phyloP scores from a whole-genome alignment of 768 basidiomycete species.

The Leccinum barrowsii region DNA sequence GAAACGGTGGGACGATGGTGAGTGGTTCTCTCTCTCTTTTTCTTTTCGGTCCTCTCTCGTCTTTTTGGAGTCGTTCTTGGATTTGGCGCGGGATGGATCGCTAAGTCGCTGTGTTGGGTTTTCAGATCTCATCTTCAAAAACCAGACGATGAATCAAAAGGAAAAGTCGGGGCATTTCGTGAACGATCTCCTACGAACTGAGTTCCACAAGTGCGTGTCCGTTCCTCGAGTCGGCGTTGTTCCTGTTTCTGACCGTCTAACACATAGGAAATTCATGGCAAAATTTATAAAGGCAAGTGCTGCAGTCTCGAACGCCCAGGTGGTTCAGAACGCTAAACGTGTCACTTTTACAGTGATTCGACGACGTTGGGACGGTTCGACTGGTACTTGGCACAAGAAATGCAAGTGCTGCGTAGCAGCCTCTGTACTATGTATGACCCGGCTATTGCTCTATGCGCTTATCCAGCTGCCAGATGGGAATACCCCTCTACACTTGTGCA shows the following conservation, averaged over 20 bases:
- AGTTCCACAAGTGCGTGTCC: slow-evolving; percentile 80
- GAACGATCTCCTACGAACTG: slow-evolving; percentile 90
- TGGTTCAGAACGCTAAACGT: not conserved
- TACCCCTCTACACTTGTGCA: not conserved
- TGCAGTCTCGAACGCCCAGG: not conserved
- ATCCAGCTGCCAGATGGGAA: not conserved
- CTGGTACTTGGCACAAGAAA: not conserved
- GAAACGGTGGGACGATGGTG: slow-evolving; percentile 93
- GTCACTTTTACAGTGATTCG: slow-evolving; percentile 5
- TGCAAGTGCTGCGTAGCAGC: not conserved
- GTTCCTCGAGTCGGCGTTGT: not conserved
- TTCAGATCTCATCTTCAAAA: slow-evolving; percentile 95
- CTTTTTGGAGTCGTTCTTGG: not conserved
- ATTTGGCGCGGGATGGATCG: not conserved
- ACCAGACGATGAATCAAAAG: slow-evolving; percentile 76
- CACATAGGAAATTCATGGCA: slow-evolving; percentile 80
- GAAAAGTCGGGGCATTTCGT: slow-evolving; percentile 81
- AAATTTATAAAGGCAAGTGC: slow-evolving; percentile 78
- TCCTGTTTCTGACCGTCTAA: slow-evolving; percentile 10
- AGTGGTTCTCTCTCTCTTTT: slow-evolving; percentile 16
- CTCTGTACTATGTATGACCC: not conserved
- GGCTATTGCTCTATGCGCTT: not conserved
- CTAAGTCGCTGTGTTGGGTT: not conserved
- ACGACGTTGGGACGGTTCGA: not conserved
- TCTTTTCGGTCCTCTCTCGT: not conserved